Conservation (phyloP, 805 yeast species). For the Lipomyces lipofer region DNA sequence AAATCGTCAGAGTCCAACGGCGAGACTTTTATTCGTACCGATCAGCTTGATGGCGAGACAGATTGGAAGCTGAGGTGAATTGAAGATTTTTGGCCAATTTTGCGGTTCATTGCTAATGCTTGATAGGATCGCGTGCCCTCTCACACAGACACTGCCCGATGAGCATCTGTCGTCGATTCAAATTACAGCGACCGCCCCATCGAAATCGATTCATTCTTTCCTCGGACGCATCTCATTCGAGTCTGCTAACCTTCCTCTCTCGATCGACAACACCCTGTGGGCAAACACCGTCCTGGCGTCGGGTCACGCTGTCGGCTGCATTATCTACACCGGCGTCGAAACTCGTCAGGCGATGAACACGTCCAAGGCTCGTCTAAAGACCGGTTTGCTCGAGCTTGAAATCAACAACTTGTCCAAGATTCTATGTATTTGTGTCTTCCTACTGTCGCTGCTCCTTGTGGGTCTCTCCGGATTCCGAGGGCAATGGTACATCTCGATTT, state of each 20-base stretch:
- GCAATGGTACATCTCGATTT: constrained; percentile 86
- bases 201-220: constrained; percentile 78
- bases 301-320: constrained; percentile 85
- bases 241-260: constrained; percentile 60
- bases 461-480: constrained; percentile 69
- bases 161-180: constrained; percentile 44
- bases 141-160: constrained; percentile 28
- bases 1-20: constrained; percentile 80
- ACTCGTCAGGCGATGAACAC: constrained; percentile 96
- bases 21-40: constrained; percentile 92
- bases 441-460: constrained; percentile 74
- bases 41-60: constrained; percentile 97
- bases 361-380: constrained; percentile 79
- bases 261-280: constrained; percentile 94
- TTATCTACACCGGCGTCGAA: constrained; percentile 86
- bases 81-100: not conserved
- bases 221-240: constrained; percentile 63
- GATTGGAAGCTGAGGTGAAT: constrained; percentile 85
- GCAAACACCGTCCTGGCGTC: constrained; percentile 97
- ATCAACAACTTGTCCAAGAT: constrained; percentile 86
- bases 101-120: not conserved
- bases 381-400: constrained; percentile 86
- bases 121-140: constrained; percentile 28
- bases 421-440: constrained; percentile 80
- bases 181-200: constrained; percentile 77